Base-by-base conservation (phyloP, 805 yeast genomes). In the Lachancea nothofagi region DNA sequence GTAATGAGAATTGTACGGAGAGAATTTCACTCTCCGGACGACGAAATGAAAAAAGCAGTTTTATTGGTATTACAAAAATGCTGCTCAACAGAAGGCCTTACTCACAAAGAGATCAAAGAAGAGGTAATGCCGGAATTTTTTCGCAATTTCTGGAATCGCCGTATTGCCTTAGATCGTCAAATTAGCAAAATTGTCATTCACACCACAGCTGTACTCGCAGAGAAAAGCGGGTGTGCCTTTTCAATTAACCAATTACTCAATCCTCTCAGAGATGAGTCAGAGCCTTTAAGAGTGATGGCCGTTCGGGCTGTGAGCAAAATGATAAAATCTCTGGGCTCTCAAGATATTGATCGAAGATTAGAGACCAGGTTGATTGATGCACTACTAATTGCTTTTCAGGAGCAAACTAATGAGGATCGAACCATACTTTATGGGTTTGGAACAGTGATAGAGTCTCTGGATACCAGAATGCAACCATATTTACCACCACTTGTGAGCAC, bases 11-110 rank as follows among this genome's bases (percentile, higher is more conserved):
- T 87, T 20, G 65, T 88, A 4, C 52, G 76, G 2, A 67, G 93
- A 39, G 95, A 89, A 59, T 84, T 87, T 50, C 59, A 66, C 25
- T 76, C 94, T 0, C 88, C 93, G 0, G 96, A 87, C 54, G 95
- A 84, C 45, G 96, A 88, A 35, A 83, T 89, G 90, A 78, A 77
- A 51, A 74, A 74, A 43, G 74, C 88, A 0, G 82, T 89, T 2
- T 59, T 93, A 43, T 65, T 71, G 22, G 84, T 85, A 6, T 64
- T 89, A 22, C 80, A 74, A 39, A 79, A 74, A 44, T 76, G 93
- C 49, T 77, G 86, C 10, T 61, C 74, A 1, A 68, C 83, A 1
- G 78, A 74, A 9, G 76, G 77, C 9, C 69, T 85, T 10, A 70
- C 78, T 9, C 61, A 70, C 4, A 61, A 60, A 19, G 77, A 74